Base-by-base conservation (phyloP, 805 yeast genomes). In the Kuraishia ogatae region DNA sequence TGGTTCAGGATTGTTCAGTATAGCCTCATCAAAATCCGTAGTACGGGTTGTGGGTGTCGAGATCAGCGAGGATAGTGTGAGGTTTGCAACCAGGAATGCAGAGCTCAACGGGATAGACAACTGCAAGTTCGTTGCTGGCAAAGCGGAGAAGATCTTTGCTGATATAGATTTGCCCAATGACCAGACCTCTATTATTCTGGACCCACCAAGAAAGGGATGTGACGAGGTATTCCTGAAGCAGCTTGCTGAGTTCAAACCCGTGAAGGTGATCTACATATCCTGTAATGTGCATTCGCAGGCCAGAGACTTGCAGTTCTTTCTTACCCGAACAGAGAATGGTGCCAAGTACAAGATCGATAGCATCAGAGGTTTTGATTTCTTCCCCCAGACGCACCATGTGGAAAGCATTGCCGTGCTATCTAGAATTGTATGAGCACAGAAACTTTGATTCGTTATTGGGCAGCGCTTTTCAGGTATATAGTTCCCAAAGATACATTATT, bases 211-310 rank as follows among this genome's bases (percentile, higher is more conserved):
- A 68, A 94, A 93, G 69, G 99, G 99, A 1, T 93, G 98, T 70
- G 97, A 92, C 68, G 87, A 84, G 53, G 82, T 83, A 10, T 94
- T 94, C 66, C 75, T 94, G 70, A 83, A 85, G 60, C 99, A 94
- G 72, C 75, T 94, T 56, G 80, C 94, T 21, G 89, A 77, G 21
- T 94, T 88, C 70, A 76, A 80, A 58, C 98, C 99, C 2, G 87
- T 87, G 17, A 84, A 84, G 62, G 83, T 94, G 54, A 96, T 94
- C n/a, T 94, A 94, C 71, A 88, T 94, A 56, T 89, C 97, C 58
- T 94, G 99, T 76, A 94, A 94, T 66, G 99, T 94, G 52, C 97
- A 93, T 72, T 89, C 97, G 20, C 99, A 94, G 71, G 98, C 98
- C 3, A 77, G 98, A 62, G 99, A 94, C 68, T 67, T 94, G 50